Evolutionary conservation across 805 yeast species (phyloP).

Genomic region (Lachancea sp.): DNA sequence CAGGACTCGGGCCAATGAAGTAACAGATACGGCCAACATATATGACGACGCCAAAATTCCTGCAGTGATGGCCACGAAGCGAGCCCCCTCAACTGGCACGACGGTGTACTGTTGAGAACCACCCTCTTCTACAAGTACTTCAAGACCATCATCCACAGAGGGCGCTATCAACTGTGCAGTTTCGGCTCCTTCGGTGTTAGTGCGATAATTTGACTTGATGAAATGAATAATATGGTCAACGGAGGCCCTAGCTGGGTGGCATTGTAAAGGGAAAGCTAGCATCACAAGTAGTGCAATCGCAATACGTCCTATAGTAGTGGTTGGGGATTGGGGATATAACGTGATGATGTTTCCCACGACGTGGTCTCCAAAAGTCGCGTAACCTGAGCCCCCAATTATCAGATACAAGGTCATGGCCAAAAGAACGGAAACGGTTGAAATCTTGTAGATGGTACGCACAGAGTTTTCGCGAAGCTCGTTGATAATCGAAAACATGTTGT

Average conservation of each 20-base stretch:
- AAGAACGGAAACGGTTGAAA: constrained; percentile 50
- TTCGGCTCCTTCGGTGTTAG: background rate
- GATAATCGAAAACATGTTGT: constrained; percentile 83
- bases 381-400: constrained; percentile 74
- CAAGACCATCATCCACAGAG: constrained; percentile 13
- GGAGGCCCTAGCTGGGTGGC: constrained; percentile 85
- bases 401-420: constrained; percentile 58
- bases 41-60: constrained; percentile 44
- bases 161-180: constrained; percentile 8
- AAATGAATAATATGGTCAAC: constrained; percentile 61
- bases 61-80: constrained; percentile 46
- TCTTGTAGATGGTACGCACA: constrained; percentile 38
- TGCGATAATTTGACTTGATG: background rate
- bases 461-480: constrained; percentile 67
- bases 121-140: constrained; percentile 31
- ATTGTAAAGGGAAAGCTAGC: constrained; percentile 81
- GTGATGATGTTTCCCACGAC: constrained; percentile 76
- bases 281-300: constrained; percentile 77
- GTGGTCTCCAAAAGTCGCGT: constrained; percentile 76
- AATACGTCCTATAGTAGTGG: constrained; percentile 73
- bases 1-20: constrained; percentile 61
- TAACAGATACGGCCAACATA: constrained; percentile 49
- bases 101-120: constrained; percentile 13
- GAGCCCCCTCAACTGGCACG: constrained; percentile 27
- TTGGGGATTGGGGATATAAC: constrained; percentile 57